Conservation (phyloP, 2,329 filamentous ascomycete species). For the Ophiostoma piceae region DNA sequence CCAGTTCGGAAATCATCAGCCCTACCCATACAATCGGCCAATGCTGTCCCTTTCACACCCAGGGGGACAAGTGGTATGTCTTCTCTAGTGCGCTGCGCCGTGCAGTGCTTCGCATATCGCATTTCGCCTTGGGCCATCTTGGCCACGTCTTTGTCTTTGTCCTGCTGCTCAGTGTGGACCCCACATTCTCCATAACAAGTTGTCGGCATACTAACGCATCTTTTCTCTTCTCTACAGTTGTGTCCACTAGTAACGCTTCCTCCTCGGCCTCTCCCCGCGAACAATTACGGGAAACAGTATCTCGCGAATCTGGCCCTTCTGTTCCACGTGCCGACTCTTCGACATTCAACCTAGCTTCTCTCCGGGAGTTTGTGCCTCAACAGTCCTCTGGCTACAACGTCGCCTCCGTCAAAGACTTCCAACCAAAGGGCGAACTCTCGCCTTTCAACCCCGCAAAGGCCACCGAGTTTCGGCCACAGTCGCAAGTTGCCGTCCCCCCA, state of each 20-base stretch:
- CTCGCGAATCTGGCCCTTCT: constrained; percentile 19
- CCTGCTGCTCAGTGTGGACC: background rate
- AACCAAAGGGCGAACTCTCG: constrained; percentile 25
- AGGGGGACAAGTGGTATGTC: constrained; percentile 48
- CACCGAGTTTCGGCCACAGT: constrained; percentile 27
- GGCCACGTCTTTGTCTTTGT: background rate
- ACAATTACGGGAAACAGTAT: constrained; percentile 14
- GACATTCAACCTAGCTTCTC: constrained; percentile 52
- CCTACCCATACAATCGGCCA: constrained; percentile 86
- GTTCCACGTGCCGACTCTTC: constrained; percentile 22
- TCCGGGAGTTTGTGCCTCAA: constrained; percentile 40
- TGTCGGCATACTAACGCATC: constrained; percentile 9
- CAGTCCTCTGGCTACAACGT: constrained; percentile 23
- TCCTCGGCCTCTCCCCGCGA: constrained; percentile 25
- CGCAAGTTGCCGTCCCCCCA: constrained; percentile 20
- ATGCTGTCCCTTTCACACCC: constrained; percentile 78
- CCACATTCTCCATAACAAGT: constrained; percentile 7
- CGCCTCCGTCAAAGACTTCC: constrained; percentile 24
- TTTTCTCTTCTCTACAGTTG: constrained; percentile 17
- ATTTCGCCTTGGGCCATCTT: constrained; percentile 1
- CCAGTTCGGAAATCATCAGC: constrained; percentile 57
- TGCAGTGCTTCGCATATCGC: background rate
- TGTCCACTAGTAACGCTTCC: constrained; percentile 25
- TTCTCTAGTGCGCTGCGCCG: background rate
- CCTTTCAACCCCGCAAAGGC: constrained; percentile 28